Evolutionary conservation across 768 basidiomycete species (phyloP).

Genomic region (Russula lepida): DNA sequence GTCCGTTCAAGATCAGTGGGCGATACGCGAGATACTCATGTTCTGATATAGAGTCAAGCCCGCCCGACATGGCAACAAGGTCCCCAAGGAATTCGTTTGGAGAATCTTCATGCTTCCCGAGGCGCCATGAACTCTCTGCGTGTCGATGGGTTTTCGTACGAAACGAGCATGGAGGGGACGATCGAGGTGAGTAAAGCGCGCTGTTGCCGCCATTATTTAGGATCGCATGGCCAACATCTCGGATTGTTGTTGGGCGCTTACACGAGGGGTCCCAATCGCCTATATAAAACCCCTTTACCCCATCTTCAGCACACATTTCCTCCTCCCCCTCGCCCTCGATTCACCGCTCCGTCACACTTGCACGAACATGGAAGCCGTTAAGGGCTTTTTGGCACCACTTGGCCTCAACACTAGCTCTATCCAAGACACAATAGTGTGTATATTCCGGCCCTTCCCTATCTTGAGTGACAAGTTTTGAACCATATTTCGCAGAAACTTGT

Average conservation of each 20-base stretch:
- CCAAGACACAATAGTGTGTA: conserved; percentile 67
- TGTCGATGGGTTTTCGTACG: conserved; percentile 12
- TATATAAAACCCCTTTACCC: conserved; percentile 20
- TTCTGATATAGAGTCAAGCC: conserved; percentile 7
- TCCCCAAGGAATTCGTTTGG: not conserved
- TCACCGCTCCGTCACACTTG: conserved; percentile 13
- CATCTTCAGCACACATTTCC: conserved; percentile 5
- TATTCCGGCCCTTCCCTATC: not conserved
- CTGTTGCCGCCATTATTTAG: not conserved
- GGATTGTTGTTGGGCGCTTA: conserved; percentile 11
- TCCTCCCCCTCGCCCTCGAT: conserved; percentile 14
- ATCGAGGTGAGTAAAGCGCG: not conserved
- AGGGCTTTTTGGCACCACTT: conserved; percentile 59
- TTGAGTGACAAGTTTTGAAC: not conserved
- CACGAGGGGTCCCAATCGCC: not conserved
- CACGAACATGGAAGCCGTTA: conserved; percentile 55
- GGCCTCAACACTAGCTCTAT: conserved; percentile 59
- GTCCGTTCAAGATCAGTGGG: conserved; percentile 5
- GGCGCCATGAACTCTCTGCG: conserved; percentile 7
- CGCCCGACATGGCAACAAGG: not conserved
- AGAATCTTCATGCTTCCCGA: conserved; percentile 1
- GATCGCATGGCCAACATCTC: not conserved
- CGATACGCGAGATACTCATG: conserved; percentile 8
- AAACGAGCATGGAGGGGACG: conserved; percentile 11
- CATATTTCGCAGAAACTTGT: conserved; percentile 63